Base-by-base conservation (phyloP, 495 filamentous ascomycete species). In the Hapsidospora chrysogenum region DNA sequence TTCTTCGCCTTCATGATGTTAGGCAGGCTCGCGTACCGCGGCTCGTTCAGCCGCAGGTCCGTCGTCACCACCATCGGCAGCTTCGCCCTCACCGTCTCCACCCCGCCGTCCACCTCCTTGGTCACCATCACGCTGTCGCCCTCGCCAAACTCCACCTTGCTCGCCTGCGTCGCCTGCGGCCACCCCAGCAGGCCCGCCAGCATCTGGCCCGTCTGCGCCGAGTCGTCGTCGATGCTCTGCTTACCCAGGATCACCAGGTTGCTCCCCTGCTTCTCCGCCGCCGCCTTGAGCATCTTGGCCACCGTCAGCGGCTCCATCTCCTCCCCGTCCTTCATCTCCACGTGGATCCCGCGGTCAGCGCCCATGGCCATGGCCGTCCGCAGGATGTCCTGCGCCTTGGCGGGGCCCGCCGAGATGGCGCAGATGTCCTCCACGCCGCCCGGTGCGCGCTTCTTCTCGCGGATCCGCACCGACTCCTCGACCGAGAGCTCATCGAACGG, bases 1-100 rank as follows among this genome's bases (percentile, higher is more conserved):
- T 96, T 97, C 80, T 96, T 96, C 36, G 89, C 89, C 75, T 95
- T 96, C 92, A 97, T 97, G 40, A 97, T 96, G 58, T 95, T 95
- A 46, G 84, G 87, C 67, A 97, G 53, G 55, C 73, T 92, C 34
- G 85, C 87, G 59, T 95, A 97, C 34, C 92, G 60, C 37, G 89
- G 92, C 70, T 92, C 81, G 54, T 97, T 96, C 58, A 97, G 60
- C 29, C 89, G 63, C 58, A 97, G 55, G 72, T 97, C 89, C 41
- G 89, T 92, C 40, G 89, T 97, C 39, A 97, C 76, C 15, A 97
- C 58, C 76, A 92, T 69, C 0, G 89, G 89, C 57, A 97, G 52
- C 63, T 76, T 76, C 13, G 78, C 75, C 48, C 68, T 63, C 39
- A 96, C 62, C 44, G 85, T 95, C 70, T 97, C 89, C 37, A 78